Base-by-base conservation (phyloP, 2,329 filamentous ascomycete genomes). In the Aspergillus viridinutans region DNA sequence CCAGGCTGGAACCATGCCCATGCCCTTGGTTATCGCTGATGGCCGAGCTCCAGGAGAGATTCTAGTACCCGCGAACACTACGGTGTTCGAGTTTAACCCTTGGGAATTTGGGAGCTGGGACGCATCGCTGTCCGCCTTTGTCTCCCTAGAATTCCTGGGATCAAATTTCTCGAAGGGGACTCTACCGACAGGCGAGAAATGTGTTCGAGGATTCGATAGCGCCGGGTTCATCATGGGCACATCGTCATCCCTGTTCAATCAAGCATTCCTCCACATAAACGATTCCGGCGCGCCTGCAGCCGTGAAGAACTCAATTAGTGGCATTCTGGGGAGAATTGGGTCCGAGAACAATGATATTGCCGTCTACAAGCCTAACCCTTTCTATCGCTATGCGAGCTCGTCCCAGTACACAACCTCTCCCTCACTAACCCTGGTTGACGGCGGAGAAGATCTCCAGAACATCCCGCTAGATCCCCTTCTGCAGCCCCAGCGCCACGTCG, bases 211-310 rank as follows among this genome's bases (percentile, higher is more conserved):
- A 0, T 91, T 91, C 61, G 92, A 96, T 74, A 91, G 92, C 65
- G 83, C 83, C 23, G 90, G 90, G 4, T 96, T 83, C 67, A 79
- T 96, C 26, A 90, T 94, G 85, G 91, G 91, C 35, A 95, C 91
- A 0, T 90, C 87, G 29, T 90, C 87, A 1, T 88, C 88, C 1
- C 80, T 96, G 1, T 96, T 96, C 80, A 96, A 96, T 75, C 79
- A 85, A 64, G 82, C 89, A 63, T 75, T 94, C 17, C 77, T 91
- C 3, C 74, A 83, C 9, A 78, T 92, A 54, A 81, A 89, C 61
- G 69, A 80, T 1, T 67, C 76, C 32, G 6, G 17, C 0, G 71
- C 80, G 29, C 63, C 83, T 6, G 78, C 78, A 2, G 69, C 69
- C 8, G 72, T 81, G 26, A 72, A 90, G 40, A 76, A 80, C 49